phyloP scores from a whole-genome alignment of 495 filamentous ascomycete species.

The Hypoxylon crocopeplum region DNA sequence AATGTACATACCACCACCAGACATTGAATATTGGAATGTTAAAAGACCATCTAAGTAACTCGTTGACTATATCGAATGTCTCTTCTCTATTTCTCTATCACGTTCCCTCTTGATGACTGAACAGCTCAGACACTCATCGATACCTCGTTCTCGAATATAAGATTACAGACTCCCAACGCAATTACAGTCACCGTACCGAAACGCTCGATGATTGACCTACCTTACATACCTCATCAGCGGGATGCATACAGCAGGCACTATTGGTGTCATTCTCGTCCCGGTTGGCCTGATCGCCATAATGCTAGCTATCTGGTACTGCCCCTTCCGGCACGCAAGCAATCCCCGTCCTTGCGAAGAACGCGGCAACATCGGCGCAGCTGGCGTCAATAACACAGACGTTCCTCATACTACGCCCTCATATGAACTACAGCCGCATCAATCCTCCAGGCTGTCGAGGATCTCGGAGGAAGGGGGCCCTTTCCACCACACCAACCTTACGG shows the following conservation, averaged over 20 bases:
- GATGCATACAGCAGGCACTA: slow-evolving; percentile 25
- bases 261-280: slow-evolving; percentile 28
- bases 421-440: slow-evolving; percentile 21
- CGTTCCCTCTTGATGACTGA: background rate
- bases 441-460: slow-evolving; percentile 22
- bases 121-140: background rate
- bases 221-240: background rate
- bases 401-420: slow-evolving; percentile 7
- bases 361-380: background rate
- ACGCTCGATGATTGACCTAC: slow-evolving; percentile 11
- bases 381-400: background rate
- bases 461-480: slow-evolving; percentile 24
- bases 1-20: slow-evolving; percentile 17
- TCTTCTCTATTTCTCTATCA: slow-evolving; percentile 2
- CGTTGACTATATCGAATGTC: slow-evolving; percentile 4
- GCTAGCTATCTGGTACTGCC: slow-evolving; percentile 31
- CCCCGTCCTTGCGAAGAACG: slow-evolving; percentile 1
- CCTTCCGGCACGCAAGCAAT: slow-evolving; percentile 9
- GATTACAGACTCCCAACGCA: too few relatives aligned
- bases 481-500: background rate
- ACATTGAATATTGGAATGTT: slow-evolving; percentile 17
- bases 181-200: too few relatives aligned
- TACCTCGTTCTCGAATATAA: background rate
- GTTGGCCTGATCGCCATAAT: slow-evolving; percentile 27
- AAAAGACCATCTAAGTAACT: slow-evolving; percentile 11